Evolutionary conservation across 2,329 filamentous ascomycete genomes (phyloP).

Genomic region (Epichloe coenophiala): DNA sequence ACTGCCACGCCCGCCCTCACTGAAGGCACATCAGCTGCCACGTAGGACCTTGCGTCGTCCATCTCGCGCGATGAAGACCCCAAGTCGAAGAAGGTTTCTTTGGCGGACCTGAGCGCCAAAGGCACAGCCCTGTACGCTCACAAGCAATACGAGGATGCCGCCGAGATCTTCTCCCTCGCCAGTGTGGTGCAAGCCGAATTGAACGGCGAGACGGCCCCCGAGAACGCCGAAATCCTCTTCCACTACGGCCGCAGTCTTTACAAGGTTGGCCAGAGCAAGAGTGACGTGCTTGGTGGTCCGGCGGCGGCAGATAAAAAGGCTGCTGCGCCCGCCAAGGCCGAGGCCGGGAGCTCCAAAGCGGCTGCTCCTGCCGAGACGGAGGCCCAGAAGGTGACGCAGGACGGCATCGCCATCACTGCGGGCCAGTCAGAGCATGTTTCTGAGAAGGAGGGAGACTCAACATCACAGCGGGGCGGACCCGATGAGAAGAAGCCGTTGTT

Average conservation of each 20-base stretch:
- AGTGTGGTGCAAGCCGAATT: slow-evolving; percentile 81
- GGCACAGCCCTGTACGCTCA: slow-evolving; percentile 77
- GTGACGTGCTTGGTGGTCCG: slow-evolving; percentile 80
- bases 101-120: slow-evolving; percentile 66
- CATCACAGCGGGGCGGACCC: slow-evolving; percentile 16
- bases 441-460: slow-evolving; percentile 23
- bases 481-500: slow-evolving; percentile 62
- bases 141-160: slow-evolving; percentile 75
- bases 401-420: slow-evolving; percentile 29
- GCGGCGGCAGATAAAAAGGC: slow-evolving; percentile 44
- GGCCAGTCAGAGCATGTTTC: slow-evolving; percentile 29
- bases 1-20: slow-evolving; percentile 1
- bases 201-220: slow-evolving; percentile 77
- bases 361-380: slow-evolving; percentile 27
- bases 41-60: slow-evolving; percentile 9
- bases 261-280: slow-evolving; percentile 86
- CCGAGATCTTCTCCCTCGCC: slow-evolving; percentile 78
- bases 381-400: slow-evolving; percentile 30
- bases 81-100: slow-evolving; percentile 45
- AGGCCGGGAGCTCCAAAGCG: slow-evolving; percentile 21
- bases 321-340: slow-evolving; percentile 19
- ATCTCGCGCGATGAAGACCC: slow-evolving; percentile 27
- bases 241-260: slow-evolving; percentile 89
- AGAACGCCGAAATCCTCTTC: slow-evolving; percentile 89
- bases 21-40: slow-evolving; percentile 6